A percentile compares a stretch with the other conserved stretches of the same genome.
These are phyloP conservation scores for Castanea crenata DNA, from an alignment of 306 rosid species.

Conservation along the genomic window DNA sequence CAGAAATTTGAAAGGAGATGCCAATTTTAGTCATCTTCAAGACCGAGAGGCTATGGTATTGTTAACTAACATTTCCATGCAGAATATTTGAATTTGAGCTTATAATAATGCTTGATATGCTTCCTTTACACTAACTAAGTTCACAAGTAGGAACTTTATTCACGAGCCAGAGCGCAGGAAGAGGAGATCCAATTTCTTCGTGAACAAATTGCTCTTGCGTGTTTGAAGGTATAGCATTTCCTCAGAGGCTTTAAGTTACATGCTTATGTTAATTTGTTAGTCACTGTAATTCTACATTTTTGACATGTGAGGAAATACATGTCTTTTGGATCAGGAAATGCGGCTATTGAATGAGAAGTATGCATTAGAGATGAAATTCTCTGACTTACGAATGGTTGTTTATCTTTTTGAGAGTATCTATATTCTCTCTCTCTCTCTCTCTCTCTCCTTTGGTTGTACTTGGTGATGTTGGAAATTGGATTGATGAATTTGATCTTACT, in stretches of 20 bases:
- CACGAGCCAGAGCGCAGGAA: slow-evolving; percentile 65
- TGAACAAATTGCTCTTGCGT: slow-evolving; percentile 68
- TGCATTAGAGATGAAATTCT: slow-evolving; percentile 75
- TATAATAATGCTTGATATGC: slow-evolving; percentile 16
- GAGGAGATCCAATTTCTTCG: slow-evolving; percentile 83
- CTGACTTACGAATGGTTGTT: slow-evolving; percentile 89
- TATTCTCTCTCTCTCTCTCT: slow-evolving; percentile 5
- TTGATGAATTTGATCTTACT: not conserved
- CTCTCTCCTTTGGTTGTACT: slow-evolving; percentile 4
- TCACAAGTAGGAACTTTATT: slow-evolving; percentile 64
- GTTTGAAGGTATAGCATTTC: slow-evolving; percentile 59
- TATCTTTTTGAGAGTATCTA: slow-evolving; percentile 19
- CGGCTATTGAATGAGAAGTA: slow-evolving; percentile 75
- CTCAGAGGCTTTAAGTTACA: not conserved
- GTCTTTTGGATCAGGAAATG: slow-evolving; percentile 61
- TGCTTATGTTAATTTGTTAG: not conserved
- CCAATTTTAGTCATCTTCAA: slow-evolving; percentile 38
- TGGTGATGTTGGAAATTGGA: slow-evolving; percentile 10
- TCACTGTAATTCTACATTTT: slow-evolving; percentile 6
- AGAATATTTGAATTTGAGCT: slow-evolving; percentile 11
- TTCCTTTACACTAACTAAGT: slow-evolving; percentile 23
- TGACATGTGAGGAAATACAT: slow-evolving; percentile 15
- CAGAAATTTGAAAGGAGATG: slow-evolving; percentile 46
- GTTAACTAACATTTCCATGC: not conserved
- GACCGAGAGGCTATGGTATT: slow-evolving; percentile 73